Conservation (phyloP, 495 filamentous ascomycete genomes). For the Tuber brumale region DNA sequence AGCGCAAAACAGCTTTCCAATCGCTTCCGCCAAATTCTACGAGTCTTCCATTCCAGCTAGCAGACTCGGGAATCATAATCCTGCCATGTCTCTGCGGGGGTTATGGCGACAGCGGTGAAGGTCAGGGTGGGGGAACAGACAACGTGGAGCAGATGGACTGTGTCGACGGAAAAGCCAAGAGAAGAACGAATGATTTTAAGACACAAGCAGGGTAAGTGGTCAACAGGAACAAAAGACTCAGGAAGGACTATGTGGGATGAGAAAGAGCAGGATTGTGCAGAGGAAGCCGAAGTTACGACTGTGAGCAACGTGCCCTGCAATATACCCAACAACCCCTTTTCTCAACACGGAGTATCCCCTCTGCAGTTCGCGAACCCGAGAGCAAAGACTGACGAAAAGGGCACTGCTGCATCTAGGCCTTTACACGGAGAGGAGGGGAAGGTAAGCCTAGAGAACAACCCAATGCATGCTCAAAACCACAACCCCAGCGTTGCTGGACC, state of each 20-base stretch:
- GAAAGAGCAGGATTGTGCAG: too few species aligned
- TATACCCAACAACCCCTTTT: slow-evolving; percentile 27
- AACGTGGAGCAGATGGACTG: slow-evolving; percentile 40
- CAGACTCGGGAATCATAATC: slow-evolving; percentile 52
- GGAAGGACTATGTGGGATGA: too few species aligned
- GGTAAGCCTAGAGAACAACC: slow-evolving; percentile 46
- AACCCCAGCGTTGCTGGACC: slow-evolving; percentile 15
- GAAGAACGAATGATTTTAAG: too few species aligned
- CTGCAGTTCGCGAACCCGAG: too few species aligned
- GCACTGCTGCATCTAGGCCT: too few species aligned
- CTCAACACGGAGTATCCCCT: neutral
- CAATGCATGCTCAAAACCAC: slow-evolving; percentile 43
- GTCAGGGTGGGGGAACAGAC: too few species aligned
- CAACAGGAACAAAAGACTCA: too few species aligned
- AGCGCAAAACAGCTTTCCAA: slow-evolving; percentile 73
- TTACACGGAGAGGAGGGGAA: neutral
- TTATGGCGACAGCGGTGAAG: slow-evolving; percentile 44
- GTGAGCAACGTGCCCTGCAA: slow-evolving; percentile 11
- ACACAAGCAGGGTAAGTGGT: too few species aligned
- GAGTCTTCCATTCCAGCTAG: slow-evolving; percentile 50
- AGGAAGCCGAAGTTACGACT: slow-evolving; percentile 37
- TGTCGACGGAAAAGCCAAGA: too few species aligned
- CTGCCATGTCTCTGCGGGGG: slow-evolving; percentile 36
- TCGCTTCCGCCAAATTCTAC: slow-evolving; percentile 61
- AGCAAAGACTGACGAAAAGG: slow-evolving; percentile 5